Base-by-base conservation (phyloP, 345 rosid genomes). In the Gossypium sturtianum region DNA sequence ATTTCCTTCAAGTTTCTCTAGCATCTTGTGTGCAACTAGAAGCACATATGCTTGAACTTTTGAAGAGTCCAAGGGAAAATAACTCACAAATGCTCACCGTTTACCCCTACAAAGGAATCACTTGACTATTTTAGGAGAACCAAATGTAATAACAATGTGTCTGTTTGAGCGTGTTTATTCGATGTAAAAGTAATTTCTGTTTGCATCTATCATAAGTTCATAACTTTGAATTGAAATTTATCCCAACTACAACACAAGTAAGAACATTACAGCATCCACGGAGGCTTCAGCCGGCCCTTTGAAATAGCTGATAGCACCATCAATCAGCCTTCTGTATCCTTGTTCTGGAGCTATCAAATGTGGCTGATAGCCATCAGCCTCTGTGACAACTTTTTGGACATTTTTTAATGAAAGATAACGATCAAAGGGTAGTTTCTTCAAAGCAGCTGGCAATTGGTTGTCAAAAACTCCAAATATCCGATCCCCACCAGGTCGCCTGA, bases 311-410 rank as follows among this genome's bases (percentile, higher is more conserved):
- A 95, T 95, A 49, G 99, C 87, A 72, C 97, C 98, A 83, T 95
- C 98, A 82, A 95, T 95, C 71, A 95, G 94, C 86, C 99, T 89
- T 88, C 98, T 89, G 75, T 95, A 95, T 74, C 98, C 99, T 88
- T 95, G 99, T 77, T 95, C 99, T 66, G 98, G 98, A 86, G 99
- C 99, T 80, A 95, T 93, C 83, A 95, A 85, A 88, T 95, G 99
- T 76, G 99, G 99, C 84, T 95, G 99, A 84, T 95, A 95, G 82
- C 99, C 99, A 88, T 95, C 99, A 73, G 99, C 99, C 84, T 95
- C 92, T 59, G 99, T 91, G 62, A 95, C 99, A 74, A 95, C 94
- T 81, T 88, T 95, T 81, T 93, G 97, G 66, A 95, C 99, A 87
- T 93, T 95, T 88, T 88, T 95, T 65, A 86, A 72, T 54, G 98